Evolutionary conservation across 2,329 filamentous ascomycete genomes (phyloP), one percentile per base, ranked within the genome.

Genomic region (Trichoderma arundinaceum): DNA sequence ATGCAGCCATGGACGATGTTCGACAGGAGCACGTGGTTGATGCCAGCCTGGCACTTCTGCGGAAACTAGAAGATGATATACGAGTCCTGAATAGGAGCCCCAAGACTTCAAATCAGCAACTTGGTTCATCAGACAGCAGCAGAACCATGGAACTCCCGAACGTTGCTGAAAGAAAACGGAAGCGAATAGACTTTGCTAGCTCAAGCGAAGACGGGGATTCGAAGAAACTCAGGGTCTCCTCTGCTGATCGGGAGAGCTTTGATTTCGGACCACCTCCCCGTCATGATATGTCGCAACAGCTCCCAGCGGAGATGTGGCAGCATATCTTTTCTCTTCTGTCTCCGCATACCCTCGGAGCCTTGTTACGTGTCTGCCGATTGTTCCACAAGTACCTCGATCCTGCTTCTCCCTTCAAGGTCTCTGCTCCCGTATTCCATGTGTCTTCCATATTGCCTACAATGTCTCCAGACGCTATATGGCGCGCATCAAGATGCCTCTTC

Each of bases 381-480:
- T 92, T 92, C 79, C 84, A 86, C 79, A 72, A 72, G 65, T 85
- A 84, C 77, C 84, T 90, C 73, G 82, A 85, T 71, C 80, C 84
- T 58, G 77, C 75, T 58, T 80, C 81, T 57, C 64, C 69, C 48
- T 70, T 73, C 70, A 71, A 64, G 61, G 38, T 68, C 58, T 44
- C 68, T 68, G 69, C 68, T 68, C 56, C 65, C 71, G 69, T 58
- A 33, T 68, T n/a, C 59, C 60, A 51, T 35, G 43, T 66, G 62
- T 19, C 60, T 66, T 52, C 79, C 70, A 69, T 72, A 62, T 69
- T 78, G 61, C 62, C 71, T 35, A 52, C 67, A 49, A 73, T 82
- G 71, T 84, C 85, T 73, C 86, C 90, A 71, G 86, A 92, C 73
- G 77, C 79, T 54, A 87, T 94, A 71, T 94, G 91, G 91, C 84